phyloP scores from a whole-genome alignment of 495 filamentous ascomycete species.

The Neurospora sp. region DNA sequence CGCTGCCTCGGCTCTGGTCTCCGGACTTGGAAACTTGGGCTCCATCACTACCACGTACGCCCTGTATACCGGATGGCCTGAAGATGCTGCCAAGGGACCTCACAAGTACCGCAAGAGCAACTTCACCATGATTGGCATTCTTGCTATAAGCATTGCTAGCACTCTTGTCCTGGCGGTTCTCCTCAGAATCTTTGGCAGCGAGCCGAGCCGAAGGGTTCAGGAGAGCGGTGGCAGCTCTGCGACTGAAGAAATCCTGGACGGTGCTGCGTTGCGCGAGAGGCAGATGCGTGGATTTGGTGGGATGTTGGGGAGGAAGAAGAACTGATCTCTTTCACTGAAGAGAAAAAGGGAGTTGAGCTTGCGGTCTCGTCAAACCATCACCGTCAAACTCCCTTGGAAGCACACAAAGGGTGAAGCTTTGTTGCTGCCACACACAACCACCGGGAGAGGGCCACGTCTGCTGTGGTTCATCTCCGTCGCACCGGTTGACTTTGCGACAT shows the following conservation, averaged over 20 bases:
- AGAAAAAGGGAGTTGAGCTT: conserved; percentile 5
- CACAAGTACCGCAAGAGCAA: conserved; percentile 76
- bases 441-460: not conserved
- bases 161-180: conserved; percentile 57
- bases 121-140: conserved; percentile 77
- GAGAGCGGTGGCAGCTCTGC: conserved; percentile 26
- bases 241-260: conserved; percentile 49
- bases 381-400: conserved; percentile 14
- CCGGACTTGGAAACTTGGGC: conserved; percentile 75
- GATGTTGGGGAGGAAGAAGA: conserved; percentile 37
- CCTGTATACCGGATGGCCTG: conserved; percentile 75
- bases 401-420: conserved; percentile 8
- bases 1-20: conserved; percentile 77
- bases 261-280: conserved; percentile 58
- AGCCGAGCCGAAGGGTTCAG: conserved; percentile 34
- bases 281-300: conserved; percentile 58
- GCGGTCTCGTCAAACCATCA: conserved; percentile 1
- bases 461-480: not conserved
- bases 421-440: conserved; percentile 1
- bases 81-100: conserved; percentile 54
- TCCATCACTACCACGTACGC: conserved; percentile 84
- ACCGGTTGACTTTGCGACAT: not conserved
- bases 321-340: not conserved
- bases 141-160: conserved; percentile 65
- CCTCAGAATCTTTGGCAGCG: conserved; percentile 51